phyloP scores from a whole-genome alignment of 23 red algal species.

The Gracilaria caudata region DNA sequence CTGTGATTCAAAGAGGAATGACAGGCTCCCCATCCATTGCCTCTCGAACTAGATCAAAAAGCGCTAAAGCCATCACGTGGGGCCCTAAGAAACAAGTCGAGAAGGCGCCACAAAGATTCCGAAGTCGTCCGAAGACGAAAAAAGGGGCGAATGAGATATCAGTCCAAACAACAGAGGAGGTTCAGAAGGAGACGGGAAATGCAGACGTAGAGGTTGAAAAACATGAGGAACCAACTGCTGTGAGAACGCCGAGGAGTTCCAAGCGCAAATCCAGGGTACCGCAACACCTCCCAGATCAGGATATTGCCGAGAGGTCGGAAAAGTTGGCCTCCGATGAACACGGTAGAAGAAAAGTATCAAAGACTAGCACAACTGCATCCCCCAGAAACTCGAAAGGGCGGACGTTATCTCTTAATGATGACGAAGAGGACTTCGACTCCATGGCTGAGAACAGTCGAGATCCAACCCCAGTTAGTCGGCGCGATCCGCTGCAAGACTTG shows the following conservation, averaged over 20 bases:
- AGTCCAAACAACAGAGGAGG: background rate
- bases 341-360: background rate
- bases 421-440: background rate
- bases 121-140: background rate
- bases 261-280: slow-evolving; percentile 11
- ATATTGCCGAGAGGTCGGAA: background rate
- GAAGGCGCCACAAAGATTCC: background rate
- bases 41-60: background rate
- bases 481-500: slow-evolving; percentile 6
- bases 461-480: background rate
- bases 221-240: background rate
- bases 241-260: background rate
- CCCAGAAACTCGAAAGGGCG: background rate
- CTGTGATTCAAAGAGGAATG: background rate
- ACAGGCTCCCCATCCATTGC: background rate
- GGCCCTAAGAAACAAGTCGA: background rate
- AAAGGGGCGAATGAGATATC: background rate
- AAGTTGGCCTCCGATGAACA: background rate
- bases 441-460: background rate
- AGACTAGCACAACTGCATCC: background rate
- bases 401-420: background rate
- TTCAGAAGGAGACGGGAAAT: background rate
- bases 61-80: background rate
- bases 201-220: background rate
- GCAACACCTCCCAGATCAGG: background rate